These are phyloP conservation scores for Lotmaria passim DNA, from an alignment of 208 protist genomes.

Conservation along the genomic window DNA sequence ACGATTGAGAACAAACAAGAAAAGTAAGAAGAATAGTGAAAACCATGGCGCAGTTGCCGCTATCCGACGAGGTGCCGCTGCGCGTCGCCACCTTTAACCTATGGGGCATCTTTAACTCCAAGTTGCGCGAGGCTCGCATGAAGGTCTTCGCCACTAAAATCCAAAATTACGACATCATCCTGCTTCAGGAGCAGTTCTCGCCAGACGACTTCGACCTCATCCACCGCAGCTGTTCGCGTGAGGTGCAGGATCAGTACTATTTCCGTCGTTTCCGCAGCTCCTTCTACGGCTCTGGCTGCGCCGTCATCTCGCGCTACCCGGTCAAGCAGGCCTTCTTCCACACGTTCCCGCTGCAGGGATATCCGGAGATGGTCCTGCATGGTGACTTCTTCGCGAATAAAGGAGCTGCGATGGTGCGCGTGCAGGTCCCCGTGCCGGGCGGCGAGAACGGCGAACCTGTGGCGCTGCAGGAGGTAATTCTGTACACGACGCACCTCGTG, in stretches of 20 bases:
- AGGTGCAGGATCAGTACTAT: constrained; percentile 57
- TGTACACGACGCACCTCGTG: constrained; percentile 88
- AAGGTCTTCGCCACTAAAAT: constrained; percentile 77
- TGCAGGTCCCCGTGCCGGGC: constrained; percentile 58
- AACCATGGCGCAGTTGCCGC: constrained; percentile 10
- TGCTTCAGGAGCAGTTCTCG: constrained; percentile 90
- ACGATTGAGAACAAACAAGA: not conserved
- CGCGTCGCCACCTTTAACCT: constrained; percentile 87
- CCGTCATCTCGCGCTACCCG: constrained; percentile 84
- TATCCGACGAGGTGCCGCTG: constrained; percentile 34
- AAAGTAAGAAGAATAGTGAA: not conserved
- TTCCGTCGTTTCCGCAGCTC: constrained; percentile 81
- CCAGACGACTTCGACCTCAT: constrained; percentile 77
- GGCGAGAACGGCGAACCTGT: constrained; percentile 24
- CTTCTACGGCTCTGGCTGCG: constrained; percentile 88
- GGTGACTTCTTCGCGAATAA: constrained; percentile 93
- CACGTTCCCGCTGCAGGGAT: constrained; percentile 83
- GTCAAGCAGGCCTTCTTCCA: constrained; percentile 80
- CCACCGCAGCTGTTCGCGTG: constrained; percentile 34
- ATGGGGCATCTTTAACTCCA: constrained; percentile 93
- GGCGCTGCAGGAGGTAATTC: constrained; percentile 51
- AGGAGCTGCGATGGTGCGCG: constrained; percentile 67
- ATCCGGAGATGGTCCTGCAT: constrained; percentile 84
- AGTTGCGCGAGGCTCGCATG: constrained; percentile 78
- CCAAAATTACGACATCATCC: constrained; percentile 78